Conservation (phyloP, 2,329 filamentous ascomycete genomes). For the Immersiporthe knoxdaviesiana region DNA sequence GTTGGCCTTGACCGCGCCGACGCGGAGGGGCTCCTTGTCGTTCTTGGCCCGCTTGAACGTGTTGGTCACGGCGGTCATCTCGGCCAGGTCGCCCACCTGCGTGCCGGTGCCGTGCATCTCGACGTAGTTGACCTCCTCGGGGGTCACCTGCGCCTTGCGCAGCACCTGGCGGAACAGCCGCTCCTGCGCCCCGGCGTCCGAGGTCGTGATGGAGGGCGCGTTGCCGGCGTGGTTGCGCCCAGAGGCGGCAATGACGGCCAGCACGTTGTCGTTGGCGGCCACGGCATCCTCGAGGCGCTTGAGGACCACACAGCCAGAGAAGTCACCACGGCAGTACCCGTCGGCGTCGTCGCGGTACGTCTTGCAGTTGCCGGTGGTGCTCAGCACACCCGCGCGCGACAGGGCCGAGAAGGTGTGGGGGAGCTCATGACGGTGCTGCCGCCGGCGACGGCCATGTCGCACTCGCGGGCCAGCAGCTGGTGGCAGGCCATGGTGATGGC, state of each 20-base stretch:
- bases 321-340: slow-evolving; percentile 59
- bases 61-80: slow-evolving; percentile 30
- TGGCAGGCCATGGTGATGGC: slow-evolving; percentile 43
- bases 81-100: slow-evolving; percentile 42
- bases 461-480: slow-evolving; percentile 37
- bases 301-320: slow-evolving; percentile 47
- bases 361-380: slow-evolving; percentile 39
- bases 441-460: slow-evolving; percentile 38
- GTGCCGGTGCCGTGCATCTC: slow-evolving; percentile 52
- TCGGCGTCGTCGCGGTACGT: slow-evolving; percentile 41
- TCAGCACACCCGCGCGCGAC: slow-evolving; percentile 39
- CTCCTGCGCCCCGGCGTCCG: slow-evolving; percentile 35
- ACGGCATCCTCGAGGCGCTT: slow-evolving; percentile 53
- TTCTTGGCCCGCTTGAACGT: slow-evolving; percentile 20
- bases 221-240: slow-evolving; percentile 48
- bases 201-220: slow-evolving; percentile 37
- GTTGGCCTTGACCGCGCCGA: slow-evolving; percentile 63
- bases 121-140: slow-evolving; percentile 37
- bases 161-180: slow-evolving; percentile 40
- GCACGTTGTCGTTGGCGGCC: slow-evolving; percentile 49
- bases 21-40: slow-evolving; percentile 46
- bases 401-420: slow-evolving; percentile 33
- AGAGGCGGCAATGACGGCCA: slow-evolving; percentile 44
- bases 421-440: slow-evolving; percentile 38
- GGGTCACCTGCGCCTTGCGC: slow-evolving; percentile 31